Evolutionary conservation across 1,139 yeast species (phyloP).

Genomic region (Pichia sp.): DNA sequence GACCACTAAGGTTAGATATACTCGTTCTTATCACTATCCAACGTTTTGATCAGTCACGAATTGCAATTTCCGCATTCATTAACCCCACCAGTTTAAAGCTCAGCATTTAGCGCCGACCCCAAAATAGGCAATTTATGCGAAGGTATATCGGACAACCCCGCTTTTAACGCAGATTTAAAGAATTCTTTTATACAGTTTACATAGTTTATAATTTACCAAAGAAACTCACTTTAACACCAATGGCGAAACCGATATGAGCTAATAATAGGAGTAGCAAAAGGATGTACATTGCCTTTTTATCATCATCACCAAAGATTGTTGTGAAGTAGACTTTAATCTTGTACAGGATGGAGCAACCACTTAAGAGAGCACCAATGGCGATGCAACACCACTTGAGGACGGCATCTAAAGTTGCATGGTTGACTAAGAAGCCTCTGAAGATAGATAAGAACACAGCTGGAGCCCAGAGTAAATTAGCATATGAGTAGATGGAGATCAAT

Average conservation of each 20-base stretch:
- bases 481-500: constrained; percentile 67
- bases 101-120: too few species aligned
- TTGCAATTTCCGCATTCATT: too few species aligned
- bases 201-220: constrained; percentile 40
- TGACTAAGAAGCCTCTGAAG: constrained; percentile 45
- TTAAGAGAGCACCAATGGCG: constrained; percentile 42
- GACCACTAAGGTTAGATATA: too few species aligned
- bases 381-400: constrained; percentile 50
- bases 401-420: constrained; percentile 29
- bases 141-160: too few species aligned
- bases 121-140: too few species aligned
- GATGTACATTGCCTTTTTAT: constrained; percentile 28
- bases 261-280: constrained; percentile 35
- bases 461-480: constrained; percentile 75
- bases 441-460: constrained; percentile 67
- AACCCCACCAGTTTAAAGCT: too few species aligned
- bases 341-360: constrained; percentile 47
- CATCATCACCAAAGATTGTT: constrained; percentile 36
- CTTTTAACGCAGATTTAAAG: too few species aligned
- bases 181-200: too few species aligned
- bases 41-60: too few species aligned
- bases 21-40: too few species aligned
- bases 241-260: constrained; percentile 44
- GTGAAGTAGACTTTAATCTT: constrained; percentile 45
- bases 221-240: constrained; percentile 49